phyloP scores from a whole-genome alignment of 208 protist genomes.

The Crithidia brevicula region DNA sequence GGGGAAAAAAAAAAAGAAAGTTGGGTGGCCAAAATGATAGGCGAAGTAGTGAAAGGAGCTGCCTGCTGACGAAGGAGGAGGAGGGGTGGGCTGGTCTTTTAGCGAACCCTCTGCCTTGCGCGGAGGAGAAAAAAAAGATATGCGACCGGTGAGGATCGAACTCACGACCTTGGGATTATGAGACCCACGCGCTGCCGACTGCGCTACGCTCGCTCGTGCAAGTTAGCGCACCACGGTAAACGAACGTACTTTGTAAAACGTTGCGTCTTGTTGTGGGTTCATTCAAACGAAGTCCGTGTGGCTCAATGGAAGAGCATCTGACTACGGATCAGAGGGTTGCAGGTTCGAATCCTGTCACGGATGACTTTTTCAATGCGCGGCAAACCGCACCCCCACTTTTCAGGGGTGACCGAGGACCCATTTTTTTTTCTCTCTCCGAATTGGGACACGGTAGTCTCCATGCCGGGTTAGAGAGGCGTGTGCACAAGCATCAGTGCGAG shows the following conservation, averaged over 20 bases:
- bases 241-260: neutral
- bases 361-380: conserved; percentile 71
- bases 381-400: too few relatives aligned
- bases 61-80: too few relatives aligned
- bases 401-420: neutral
- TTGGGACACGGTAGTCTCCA: too few relatives aligned
- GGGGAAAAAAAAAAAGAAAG: conserved; percentile 15
- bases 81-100: too few relatives aligned
- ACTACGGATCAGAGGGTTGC: conserved; percentile 91
- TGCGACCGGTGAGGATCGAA: conserved; percentile 86
- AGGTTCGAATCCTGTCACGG: conserved; percentile 92
- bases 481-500: too few relatives aligned
- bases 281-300: conserved; percentile 57
- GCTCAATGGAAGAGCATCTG: conserved; percentile 92
- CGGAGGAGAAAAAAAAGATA: conserved; percentile 17
- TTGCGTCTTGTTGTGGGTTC: too few relatives aligned
- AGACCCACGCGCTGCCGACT: conserved; percentile 95
- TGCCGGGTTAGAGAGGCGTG: too few relatives aligned
- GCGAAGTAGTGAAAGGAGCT: too few relatives aligned
- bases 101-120: neutral
- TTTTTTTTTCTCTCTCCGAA: too few relatives aligned
- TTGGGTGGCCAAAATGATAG: too few relatives aligned
- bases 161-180: conserved; percentile 96
- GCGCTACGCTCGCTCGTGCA: conserved; percentile 85
- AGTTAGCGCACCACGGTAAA: neutral